Percentiles rank a stretch among this genome's conserved stretches.
phyloP scores from a whole-genome alignment of 257 asterid species.

The Solanum habrochaites region DNA sequence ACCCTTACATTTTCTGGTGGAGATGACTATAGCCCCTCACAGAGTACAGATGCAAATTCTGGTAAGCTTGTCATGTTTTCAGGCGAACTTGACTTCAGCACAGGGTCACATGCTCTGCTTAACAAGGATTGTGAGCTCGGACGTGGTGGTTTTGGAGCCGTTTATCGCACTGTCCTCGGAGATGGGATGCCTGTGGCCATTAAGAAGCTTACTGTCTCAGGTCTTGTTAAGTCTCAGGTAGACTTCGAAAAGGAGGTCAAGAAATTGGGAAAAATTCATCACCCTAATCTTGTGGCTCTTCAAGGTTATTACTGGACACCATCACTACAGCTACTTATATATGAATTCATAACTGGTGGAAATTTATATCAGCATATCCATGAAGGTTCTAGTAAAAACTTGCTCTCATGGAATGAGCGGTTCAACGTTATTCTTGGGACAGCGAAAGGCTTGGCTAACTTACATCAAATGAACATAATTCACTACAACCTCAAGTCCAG shows the following conservation, averaged over 20 bases:
- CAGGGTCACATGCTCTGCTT: slow-evolving; percentile 75
- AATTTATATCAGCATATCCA: slow-evolving; percentile 49
- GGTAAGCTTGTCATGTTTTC: slow-evolving; percentile 92
- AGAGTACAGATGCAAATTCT: slow-evolving; percentile 50
- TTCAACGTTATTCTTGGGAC: slow-evolving; percentile 46
- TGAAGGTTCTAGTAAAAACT: slow-evolving; percentile 26
- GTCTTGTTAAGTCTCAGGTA: slow-evolving; percentile 70
- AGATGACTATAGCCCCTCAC: slow-evolving; percentile 53
- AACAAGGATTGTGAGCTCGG: slow-evolving; percentile 89
- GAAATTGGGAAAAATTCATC: slow-evolving; percentile 36
- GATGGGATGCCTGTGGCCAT: slow-evolving; percentile 77
- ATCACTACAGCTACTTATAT: slow-evolving; percentile 57
- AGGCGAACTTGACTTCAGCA: slow-evolving; percentile 57
- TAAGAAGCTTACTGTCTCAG: slow-evolving; percentile 71
- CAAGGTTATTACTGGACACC: slow-evolving; percentile 75
- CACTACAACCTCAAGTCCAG: slow-evolving; percentile 67
- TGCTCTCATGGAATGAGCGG: slow-evolving; percentile 47
- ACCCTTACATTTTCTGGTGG: slow-evolving; percentile 61
- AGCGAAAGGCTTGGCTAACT: slow-evolving; percentile 47
- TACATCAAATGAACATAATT: slow-evolving; percentile 42
- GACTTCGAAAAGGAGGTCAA: slow-evolving; percentile 68
- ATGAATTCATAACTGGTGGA: slow-evolving; percentile 47
- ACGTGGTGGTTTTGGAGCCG: slow-evolving; percentile 89
- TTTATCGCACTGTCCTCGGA: slow-evolving; percentile 56
- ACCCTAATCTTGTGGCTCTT: slow-evolving; percentile 40